phyloP scores from a whole-genome alignment of 2,329 filamentous ascomycete genomes.

The Endothia cerciana region DNA sequence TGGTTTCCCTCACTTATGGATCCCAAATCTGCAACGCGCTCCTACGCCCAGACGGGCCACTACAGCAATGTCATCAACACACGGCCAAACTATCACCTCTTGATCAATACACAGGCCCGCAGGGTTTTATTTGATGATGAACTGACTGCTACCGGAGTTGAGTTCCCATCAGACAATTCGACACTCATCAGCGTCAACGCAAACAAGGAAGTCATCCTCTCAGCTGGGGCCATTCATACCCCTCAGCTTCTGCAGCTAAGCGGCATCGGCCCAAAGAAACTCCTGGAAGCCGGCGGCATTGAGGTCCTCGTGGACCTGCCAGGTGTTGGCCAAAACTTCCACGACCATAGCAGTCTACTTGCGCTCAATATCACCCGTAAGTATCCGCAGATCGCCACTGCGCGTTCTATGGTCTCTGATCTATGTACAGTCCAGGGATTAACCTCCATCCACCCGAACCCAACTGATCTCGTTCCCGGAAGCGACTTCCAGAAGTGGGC shows the following conservation, averaged over 20 bases:
- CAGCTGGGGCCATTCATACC: conserved; percentile 47
- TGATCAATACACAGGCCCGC: conserved; percentile 38
- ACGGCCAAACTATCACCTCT: conserved; percentile 39
- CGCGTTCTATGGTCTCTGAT: not conserved
- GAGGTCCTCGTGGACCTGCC: conserved; percentile 46
- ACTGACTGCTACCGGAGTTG: conserved; percentile 38
- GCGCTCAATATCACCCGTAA: conserved; percentile 35
- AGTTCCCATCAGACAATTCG: conserved; percentile 34
- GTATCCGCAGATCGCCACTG: conserved; percentile 16
- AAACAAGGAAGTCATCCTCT: conserved; percentile 48
- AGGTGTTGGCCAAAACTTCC: conserved; percentile 53
- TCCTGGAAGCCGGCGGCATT: conserved; percentile 50
- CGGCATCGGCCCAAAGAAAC: conserved; percentile 43
- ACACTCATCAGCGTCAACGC: conserved; percentile 33
- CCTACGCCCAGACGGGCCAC: conserved; percentile 46
- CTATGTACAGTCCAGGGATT: conserved; percentile 6
- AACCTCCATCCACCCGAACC: conserved; percentile 34
- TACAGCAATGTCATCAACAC: conserved; percentile 33
- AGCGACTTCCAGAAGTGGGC: conserved; percentile 34
- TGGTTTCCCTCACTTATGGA: conserved; percentile 49
- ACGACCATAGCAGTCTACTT: conserved; percentile 47
- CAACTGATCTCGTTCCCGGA: conserved; percentile 35
- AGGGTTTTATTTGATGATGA: conserved; percentile 31
- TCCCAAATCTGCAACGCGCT: conserved; percentile 40
- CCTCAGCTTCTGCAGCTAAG: conserved; percentile 43